Conservation (phyloP, 345 rosid genomes). For the Erodium maritimum region DNA sequence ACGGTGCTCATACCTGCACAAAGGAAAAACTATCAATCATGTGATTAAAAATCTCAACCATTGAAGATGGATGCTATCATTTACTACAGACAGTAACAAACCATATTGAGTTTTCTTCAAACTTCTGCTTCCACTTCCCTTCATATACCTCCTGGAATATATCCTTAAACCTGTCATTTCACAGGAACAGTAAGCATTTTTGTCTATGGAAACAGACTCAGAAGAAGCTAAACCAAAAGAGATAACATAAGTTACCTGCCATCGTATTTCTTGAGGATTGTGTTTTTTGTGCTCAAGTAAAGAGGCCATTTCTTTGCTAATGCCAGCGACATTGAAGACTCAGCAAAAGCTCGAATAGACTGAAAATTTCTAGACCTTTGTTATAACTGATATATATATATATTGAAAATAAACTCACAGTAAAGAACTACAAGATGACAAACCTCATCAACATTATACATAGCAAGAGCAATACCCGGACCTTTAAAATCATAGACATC, state of each 20-base stretch:
- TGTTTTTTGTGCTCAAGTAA: slow-evolving; percentile 93
- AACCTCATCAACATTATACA: slow-evolving; percentile 97
- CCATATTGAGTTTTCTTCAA: slow-evolving; percentile 90
- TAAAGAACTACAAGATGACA: slow-evolving; percentile 9
- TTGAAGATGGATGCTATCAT: background rate
- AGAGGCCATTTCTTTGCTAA: slow-evolving; percentile 88
- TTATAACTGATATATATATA: background rate
- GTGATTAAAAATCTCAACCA: background rate
- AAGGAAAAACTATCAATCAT: background rate
- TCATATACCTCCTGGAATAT: slow-evolving; percentile 92
- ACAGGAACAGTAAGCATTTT: slow-evolving; percentile 4
- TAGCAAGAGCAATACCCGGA: slow-evolving; percentile 89
- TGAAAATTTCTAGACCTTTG: slow-evolving; percentile 20
- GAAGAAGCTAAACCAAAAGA: background rate
- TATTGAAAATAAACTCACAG: background rate
- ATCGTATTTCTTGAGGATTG: slow-evolving; percentile 92
- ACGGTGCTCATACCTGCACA: slow-evolving; percentile 90
- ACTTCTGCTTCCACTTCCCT: slow-evolving; percentile 80
- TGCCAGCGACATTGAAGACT: slow-evolving; percentile 86
- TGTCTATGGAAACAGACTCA: background rate
- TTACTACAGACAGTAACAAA: slow-evolving; percentile 14
- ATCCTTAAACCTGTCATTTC: slow-evolving; percentile 71
- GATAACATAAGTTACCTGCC: slow-evolving; percentile 59
- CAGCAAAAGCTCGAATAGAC: slow-evolving; percentile 90
- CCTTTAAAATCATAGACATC: slow-evolving; percentile 78